Evolutionary conservation across 805 yeast species (phyloP), one percentile per base, ranked within the genome.

Genomic region (Saccharomycopsis schoenii): DNA sequence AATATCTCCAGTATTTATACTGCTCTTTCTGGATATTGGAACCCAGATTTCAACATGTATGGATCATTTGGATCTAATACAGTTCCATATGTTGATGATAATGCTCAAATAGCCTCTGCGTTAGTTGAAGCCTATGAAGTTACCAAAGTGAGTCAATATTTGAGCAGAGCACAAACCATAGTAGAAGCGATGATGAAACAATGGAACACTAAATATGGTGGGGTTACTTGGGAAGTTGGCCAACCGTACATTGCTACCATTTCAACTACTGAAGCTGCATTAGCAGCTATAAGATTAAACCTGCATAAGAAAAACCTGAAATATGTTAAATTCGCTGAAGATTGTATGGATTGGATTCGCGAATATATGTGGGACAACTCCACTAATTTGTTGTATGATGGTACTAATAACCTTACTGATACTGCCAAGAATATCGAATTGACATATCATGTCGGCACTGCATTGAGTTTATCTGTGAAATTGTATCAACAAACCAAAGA

Each of bases 41-140:
- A 73, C 65, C 73, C 75, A 5, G 71, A 76, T 62, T 67, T 73
- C 52, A 79, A 79, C 61, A 89, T 86, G 4, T 86, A 78, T 71
- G 81, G 86, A 51, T 90, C 89, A 0, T 84, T 85, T 4, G 80
- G 83, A 67, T 84, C 80, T 55, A 85, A 85, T 69, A 73, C 73
- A 58, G 90, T 86, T 69, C 82, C 86, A 50, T 85, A 85, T 70
- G 83, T 83, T 64, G 90, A 86, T 67, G 92, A 86, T 67, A 87
- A 85, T 68, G 92, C 91, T 1, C 92, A 86, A 69, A 82, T 85
- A 14, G 85, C 87, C 15, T 76, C 83, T 66, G 86, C 85, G 2
- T 74, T 84, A 66, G 73, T 86, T 61, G 78, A 83, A 2, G 88
- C 88, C 1, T 85, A 82, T 67, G 90, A 85, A 67, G 88, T 83